Evolutionary conservation across 2,329 filamentous ascomycete species (phyloP).

Genomic region (Bisporella sp.): DNA sequence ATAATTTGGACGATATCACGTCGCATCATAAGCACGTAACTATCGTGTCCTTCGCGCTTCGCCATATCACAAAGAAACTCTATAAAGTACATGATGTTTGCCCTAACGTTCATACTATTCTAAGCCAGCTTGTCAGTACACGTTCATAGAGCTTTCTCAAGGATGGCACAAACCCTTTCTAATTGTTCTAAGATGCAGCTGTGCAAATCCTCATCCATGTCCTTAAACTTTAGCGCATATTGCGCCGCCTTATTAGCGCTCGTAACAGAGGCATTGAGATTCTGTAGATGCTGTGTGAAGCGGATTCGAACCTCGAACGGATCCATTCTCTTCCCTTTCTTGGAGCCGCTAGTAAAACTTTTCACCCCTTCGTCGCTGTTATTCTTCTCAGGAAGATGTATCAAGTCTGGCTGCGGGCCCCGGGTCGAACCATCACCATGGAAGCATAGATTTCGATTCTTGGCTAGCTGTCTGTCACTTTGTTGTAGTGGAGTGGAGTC

Average conservation of each 20-base stretch:
- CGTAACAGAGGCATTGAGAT: conserved; percentile 83
- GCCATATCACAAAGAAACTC: conserved; percentile 77
- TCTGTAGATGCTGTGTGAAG: conserved; percentile 84
- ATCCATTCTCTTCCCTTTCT: conserved; percentile 35
- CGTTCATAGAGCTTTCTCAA: background rate
- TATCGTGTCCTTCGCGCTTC: conserved; percentile 58
- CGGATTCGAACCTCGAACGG: conserved; percentile 98
- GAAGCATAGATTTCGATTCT: no score
- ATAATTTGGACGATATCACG: conserved; percentile 87
- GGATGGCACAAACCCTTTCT: conserved; percentile 54
- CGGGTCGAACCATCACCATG: no score
- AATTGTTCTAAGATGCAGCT: conserved; percentile 96
- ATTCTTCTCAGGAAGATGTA: no score
- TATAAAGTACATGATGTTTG: conserved; percentile 99
- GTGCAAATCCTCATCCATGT: conserved; percentile 95
- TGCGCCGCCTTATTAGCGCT: conserved; percentile 88
- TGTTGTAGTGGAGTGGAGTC: no score
- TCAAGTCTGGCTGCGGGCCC: no score
- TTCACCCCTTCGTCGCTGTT: no score
- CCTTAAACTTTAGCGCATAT: conserved; percentile 88
- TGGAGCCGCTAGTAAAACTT: conserved; percentile 4
- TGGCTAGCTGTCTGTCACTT: no score
- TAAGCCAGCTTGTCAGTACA: conserved; percentile 27
- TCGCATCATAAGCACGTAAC: conserved; percentile 92
- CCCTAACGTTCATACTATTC: conserved; percentile 93